Conservation (phyloP, 106 monocot species). For the Allium fistulosum region DNA sequence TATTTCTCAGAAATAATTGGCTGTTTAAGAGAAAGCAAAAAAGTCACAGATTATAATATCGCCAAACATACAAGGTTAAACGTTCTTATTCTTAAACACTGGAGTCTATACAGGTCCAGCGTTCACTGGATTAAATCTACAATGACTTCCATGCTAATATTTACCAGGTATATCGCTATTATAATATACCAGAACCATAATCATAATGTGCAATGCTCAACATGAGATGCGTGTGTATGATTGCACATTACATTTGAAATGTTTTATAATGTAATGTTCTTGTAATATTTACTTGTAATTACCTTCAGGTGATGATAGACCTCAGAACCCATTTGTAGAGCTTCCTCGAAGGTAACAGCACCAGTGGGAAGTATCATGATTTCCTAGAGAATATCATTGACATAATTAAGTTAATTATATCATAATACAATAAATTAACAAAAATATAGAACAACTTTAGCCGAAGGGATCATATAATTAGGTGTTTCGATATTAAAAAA, state of each 20-base stretch:
- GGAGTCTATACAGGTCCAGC: not conserved
- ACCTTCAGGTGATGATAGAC: conserved; percentile 97
- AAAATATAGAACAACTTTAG: no score
- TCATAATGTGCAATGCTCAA: not conserved
- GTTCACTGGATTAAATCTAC: no score
- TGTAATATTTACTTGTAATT: conserved; percentile 5
- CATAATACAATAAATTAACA: no score
- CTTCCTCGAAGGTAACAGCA: conserved; percentile 83
- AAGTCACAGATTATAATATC: not conserved
- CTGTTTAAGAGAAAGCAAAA: conserved; percentile 22
- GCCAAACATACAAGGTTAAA: not conserved
- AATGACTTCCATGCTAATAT: not conserved
- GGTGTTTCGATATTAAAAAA: no score
- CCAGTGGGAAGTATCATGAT: conserved; percentile 96
- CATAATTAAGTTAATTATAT: no score
- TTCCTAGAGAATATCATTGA: conserved; percentile 46
- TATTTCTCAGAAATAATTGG: conserved; percentile 57
- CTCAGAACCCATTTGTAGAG: conserved; percentile 92
- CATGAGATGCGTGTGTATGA: not conserved
- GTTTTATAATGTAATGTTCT: not conserved
- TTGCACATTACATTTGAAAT: not conserved
- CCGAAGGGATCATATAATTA: no score
- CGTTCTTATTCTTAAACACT: not conserved
- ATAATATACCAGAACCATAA: not conserved
- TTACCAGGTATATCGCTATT: not conserved